Base-by-base conservation (phyloP, 148 eudicot genomes). In the Rhododendron henanense region DNA sequence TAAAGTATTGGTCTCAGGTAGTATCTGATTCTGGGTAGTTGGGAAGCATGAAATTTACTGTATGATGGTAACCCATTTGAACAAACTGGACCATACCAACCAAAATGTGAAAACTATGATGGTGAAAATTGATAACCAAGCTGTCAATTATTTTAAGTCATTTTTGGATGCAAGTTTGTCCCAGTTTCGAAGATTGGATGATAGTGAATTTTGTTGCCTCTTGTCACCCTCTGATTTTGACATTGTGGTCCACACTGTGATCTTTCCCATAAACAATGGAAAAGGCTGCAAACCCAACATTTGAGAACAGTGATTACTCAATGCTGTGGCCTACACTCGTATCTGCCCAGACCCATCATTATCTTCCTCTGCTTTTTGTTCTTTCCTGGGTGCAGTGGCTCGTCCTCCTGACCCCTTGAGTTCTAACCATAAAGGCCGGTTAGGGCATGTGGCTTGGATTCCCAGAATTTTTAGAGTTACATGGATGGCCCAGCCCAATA, bases 261-360 rank as follows among this genome's bases (percentile, higher is more conserved):
- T 25, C 19, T 61, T 28, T 57, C 47, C 28, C 47, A 51, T 80
- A 67, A 16, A 50, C 67, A 33, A 23, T 82, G 74, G 84, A 37
- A 45, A 82, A 61, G n/a, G 74, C 84, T 82, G 84, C 73, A 57
- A 41, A 61, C 74, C 75, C 84, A 57, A 15, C 16, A 50, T 79
- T 79, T 23, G 33, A 18, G 53, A 11, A 47, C 10, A n/a, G 81
- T 78, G 81, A 47, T 21, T 47, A 47, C 81, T 78, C 81, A 78
- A 78, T 76, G 50, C 14, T 39, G 48, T 16, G 78, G 78, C 23
- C 78, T 19, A 21, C 11, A 23, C 73, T 65, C 33, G 13, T 44
- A 77, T 78, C 28, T 44, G 51, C 31, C 23, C 31, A 0, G 57
- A 78, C 15, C 18, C 81, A 78, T 78, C 81, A 13, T 13, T 45